Base-by-base conservation (phyloP, 371 early-diverging fungal genomes). In the Mucor piriformis region DNA sequence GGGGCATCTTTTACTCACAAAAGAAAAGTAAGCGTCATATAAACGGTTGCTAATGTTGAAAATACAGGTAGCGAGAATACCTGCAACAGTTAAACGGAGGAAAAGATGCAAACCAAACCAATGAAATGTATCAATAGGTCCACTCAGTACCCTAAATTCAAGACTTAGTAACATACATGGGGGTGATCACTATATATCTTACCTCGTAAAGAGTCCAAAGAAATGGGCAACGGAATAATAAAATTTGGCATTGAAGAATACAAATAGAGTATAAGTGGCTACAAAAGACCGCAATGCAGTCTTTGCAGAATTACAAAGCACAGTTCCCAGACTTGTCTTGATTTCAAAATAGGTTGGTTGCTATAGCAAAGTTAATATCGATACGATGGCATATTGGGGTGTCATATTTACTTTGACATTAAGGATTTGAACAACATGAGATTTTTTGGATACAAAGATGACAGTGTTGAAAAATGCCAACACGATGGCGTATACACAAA, bases 41-140 rank as follows among this genome's bases (percentile, higher is more conserved):
- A 83, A 38, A 18, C 75, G 68, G 54, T 85, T 76, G 13, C 72
- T 52, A 16, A 76, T 61, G 42, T 83, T 79, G 64, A 72, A 75
- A 11, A 67, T 54, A 13, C 59, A 54, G 2, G 63, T 54, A 3
- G 74, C 63, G 13, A 79, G 20, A 25, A 54, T 53, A 16, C 83
- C 83, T 24, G 70, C 74, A 35, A 77, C 27, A 21, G 77, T 37
- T 16, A 77, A 54, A 42, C 82, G 76, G 16, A 70, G 55, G 12
- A 79, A 67, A 29, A 83, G 55, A 20, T 67, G 69, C 15, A 81
- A 6, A 59, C 76, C 66, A 13, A 62, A 44, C 81, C 77, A 72
- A 62, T 74, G 72, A 57, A 83, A 83, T 2, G 62, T 63, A 43
- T 64, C 52, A 6, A 83, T 71, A 12, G 83, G 73, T 6, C 76